Evolutionary conservation across 352 stramenopile species (phyloP).

Genomic region (Globisporangium nodosum): DNA sequence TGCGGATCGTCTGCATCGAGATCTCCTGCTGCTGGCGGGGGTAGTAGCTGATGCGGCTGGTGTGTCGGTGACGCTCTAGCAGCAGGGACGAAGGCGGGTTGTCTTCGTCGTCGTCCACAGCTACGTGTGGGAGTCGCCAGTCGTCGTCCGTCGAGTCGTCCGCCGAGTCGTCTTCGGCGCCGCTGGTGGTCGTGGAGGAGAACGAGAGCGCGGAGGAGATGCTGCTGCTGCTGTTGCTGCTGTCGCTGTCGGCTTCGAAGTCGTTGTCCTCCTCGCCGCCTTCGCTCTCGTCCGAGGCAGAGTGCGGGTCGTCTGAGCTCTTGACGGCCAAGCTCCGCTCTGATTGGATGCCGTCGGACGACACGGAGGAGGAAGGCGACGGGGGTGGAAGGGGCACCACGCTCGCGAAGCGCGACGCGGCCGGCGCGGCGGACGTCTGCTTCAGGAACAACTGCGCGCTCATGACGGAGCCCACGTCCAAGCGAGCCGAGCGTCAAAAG

Average conservation of each 20-base stretch:
- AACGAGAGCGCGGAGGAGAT: constrained; percentile 13
- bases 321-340: constrained; percentile 8
- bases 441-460: background rate
- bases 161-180: background rate
- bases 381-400: constrained; percentile 12
- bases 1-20: constrained; percentile 16
- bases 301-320: constrained; percentile 6
- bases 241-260: constrained; percentile 3
- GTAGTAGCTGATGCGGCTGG: background rate
- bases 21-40: background rate
- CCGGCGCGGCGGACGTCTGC: background rate
- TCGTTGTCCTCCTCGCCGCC: constrained; percentile 4
- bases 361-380: background rate
- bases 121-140: background rate
- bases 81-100: background rate
- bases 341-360: constrained; percentile 9
- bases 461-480: too few relatives aligned
- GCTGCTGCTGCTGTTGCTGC: constrained; percentile 4
- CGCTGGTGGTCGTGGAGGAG: constrained; percentile 5
- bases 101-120: background rate
- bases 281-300: constrained; percentile 14
- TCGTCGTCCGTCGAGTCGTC: background rate
- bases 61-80: constrained; percentile 5
- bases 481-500: too few relatives aligned
- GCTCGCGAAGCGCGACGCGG: background rate